Base-by-base conservation (phyloP, 768 basidiomycete species). In the Leccinum subgranulosum region DNA sequence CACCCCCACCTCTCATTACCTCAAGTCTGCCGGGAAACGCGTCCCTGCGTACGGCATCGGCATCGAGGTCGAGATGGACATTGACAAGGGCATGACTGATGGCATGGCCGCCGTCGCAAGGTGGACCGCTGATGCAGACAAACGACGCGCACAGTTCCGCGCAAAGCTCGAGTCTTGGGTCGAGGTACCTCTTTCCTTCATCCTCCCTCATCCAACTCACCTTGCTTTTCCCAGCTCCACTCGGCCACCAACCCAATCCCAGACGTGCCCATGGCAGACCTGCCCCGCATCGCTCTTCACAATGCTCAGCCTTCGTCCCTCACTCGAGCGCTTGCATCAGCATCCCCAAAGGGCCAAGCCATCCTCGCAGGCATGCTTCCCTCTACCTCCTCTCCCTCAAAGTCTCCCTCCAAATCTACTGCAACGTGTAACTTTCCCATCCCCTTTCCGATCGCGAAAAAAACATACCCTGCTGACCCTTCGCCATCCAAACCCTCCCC, bases 81-180 rank as follows among this genome's bases (percentile, higher is more conserved):
- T 91, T 55, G 88, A 90, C 72, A 89, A 88, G 73, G 84, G 82
- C 64, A 85, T 89, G 86, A 77, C 77, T 21, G 84, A 81, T 47
- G 90, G 91, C n/a, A 92, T 93, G 87, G 89, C 90, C 36, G 88
- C 91, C 28, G 88, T 94, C 46, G 91, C 92, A 53, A 83, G 90
- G 55, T 94, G 92, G 92, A 92, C 92, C 3, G 83, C 87, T 28
- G 84, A 78, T 46, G 74, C 81, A 36, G 88, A 90, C 54, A 74
- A 73, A 33, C 82, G 92, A 54, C 81, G 84, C 54, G 73, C 77
- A 54, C 75, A 82, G 53, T 79, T 92, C 60, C 76, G 76, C 25
- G 60, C 68, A 17, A 93, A 90, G 66, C 73, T 94, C 31, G 73
- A 81, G 41, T 67, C 73, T 43, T 94, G 92, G 92, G 69, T 73